A percentile compares a stretch with the other conserved stretches of the same genome.
phyloP scores from a whole-genome alignment of 1,284 basidiomycete species.

The Rhizoctonia solani region DNA sequence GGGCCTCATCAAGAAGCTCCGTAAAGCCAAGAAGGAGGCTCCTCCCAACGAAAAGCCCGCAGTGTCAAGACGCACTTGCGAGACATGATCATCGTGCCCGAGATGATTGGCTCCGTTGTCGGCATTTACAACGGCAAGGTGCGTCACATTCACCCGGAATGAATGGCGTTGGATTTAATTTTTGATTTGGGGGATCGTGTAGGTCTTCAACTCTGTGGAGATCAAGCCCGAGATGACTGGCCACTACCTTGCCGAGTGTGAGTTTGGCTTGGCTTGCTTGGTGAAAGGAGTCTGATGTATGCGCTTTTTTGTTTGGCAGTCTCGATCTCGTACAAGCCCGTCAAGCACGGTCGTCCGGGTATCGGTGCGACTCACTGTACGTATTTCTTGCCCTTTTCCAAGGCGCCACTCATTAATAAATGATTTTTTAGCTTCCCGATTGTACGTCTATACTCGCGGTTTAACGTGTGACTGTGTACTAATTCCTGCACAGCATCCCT shows the following conservation, averaged over 20 bases:
- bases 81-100: conserved; percentile 99
- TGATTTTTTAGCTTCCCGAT: conserved; percentile 60
- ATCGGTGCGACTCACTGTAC: conserved; percentile 87
- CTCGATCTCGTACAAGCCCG: conserved; percentile 62
- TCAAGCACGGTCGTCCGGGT: conserved; percentile 99
- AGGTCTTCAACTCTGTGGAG: conserved; percentile 96
- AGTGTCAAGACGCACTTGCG: conserved; percentile 99
- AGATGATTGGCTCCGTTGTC: conserved; percentile 98
- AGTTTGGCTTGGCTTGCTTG: conserved; percentile 41
- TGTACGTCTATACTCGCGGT: conserved; percentile 56
- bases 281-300: neutral
- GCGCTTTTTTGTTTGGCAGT: conserved; percentile 36
- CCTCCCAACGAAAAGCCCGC: conserved; percentile 98
- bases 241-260: conserved; percentile 95
- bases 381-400: conserved; percentile 48
- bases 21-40: conserved; percentile 99
- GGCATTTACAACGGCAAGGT: conserved; percentile 99
- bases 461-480: too few species aligned
- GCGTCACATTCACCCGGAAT: too few species aligned
- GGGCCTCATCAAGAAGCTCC: conserved; percentile 99
- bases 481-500: conserved; percentile 63
- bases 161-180: neutral
- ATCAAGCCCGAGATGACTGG: conserved; percentile 99
- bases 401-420: conserved; percentile 36
- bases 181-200: conserved; percentile 1